Conservation (phyloP, 306 rosid genomes). For the Carpinus viminea region DNA sequence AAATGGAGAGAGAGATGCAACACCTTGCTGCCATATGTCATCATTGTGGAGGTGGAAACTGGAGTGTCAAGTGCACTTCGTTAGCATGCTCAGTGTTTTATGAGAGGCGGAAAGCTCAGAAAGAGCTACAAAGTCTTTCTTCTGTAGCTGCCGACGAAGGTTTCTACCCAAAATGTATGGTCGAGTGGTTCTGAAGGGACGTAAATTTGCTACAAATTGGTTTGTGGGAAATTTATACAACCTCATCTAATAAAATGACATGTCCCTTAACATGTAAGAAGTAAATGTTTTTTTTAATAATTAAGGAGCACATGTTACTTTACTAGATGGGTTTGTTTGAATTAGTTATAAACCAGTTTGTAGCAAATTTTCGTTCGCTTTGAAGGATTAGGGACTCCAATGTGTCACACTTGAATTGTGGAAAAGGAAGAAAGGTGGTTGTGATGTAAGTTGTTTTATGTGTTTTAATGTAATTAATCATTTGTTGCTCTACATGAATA, state of each 20-base stretch:
- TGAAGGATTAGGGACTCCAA: background rate
- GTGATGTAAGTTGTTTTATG: background rate
- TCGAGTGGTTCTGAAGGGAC: constrained; percentile 71
- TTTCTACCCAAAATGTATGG: constrained; percentile 65
- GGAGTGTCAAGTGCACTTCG: constrained; percentile 78
- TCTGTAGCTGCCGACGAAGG: constrained; percentile 67
- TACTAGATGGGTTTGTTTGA: too few relatives aligned
- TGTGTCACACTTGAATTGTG: background rate
- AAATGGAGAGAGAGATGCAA: constrained; percentile 84
- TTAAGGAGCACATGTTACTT: too few relatives aligned
- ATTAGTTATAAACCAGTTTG: too few relatives aligned
- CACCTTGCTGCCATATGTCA: constrained; percentile 84
- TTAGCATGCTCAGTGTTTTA: constrained; percentile 79
- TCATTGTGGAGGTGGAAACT: constrained; percentile 87
- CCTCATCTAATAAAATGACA: too few relatives aligned
- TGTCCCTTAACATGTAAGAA: too few relatives aligned
- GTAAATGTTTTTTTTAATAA: too few relatives aligned
- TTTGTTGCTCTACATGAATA: background rate
- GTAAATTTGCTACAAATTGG: too few relatives aligned
- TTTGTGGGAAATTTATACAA: too few relatives aligned
- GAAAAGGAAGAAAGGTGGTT: background rate
- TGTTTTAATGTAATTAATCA: background rate
- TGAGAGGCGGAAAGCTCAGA: constrained; percentile 84
- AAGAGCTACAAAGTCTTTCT: constrained; percentile 66
- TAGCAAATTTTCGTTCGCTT: too few relatives aligned